Evolutionary conservation across 2,329 filamentous ascomycete genomes (phyloP).

Genomic region (Zasmidium cellare): DNA sequence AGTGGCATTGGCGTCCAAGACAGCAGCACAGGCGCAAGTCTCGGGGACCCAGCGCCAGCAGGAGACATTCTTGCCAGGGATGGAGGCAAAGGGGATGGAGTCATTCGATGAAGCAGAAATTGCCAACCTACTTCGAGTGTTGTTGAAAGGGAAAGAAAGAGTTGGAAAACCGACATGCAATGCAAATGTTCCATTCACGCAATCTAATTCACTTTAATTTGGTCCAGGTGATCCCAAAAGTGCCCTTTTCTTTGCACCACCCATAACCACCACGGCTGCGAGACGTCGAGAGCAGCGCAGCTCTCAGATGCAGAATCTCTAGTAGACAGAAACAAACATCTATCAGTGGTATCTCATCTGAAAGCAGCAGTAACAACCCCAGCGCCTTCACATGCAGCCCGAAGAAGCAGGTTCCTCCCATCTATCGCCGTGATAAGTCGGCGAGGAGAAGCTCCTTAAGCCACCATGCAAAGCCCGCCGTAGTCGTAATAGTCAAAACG

Average conservation of each 20-base stretch:
- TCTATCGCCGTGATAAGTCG: neutral
- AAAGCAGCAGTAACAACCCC: slow-evolving; percentile 5
- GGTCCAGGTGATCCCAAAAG: neutral
- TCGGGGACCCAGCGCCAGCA: neutral
- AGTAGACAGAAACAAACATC: slow-evolving; percentile 4
- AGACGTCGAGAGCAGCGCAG: neutral
- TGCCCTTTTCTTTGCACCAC: neutral
- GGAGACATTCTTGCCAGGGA: neutral
- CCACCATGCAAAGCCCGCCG: slow-evolving; percentile 9
- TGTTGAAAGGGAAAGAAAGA: neutral
- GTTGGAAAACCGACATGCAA: neutral
- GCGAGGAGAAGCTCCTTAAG: slow-evolving; percentile 7
- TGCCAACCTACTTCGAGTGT: too few relatives aligned
- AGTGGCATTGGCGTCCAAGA: neutral
- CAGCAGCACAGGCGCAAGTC: neutral
- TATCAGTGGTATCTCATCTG: slow-evolving; percentile 13
- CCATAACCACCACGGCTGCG: neutral
- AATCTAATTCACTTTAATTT: slow-evolving; percentile 2
- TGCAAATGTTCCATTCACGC: neutral
- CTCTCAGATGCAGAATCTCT: slow-evolving; percentile 10
- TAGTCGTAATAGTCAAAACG: neutral
- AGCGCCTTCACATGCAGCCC: slow-evolving; percentile 10
- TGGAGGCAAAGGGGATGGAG: slow-evolving; percentile 7
- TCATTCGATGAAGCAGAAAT: slow-evolving; percentile 1
- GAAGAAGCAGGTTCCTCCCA: slow-evolving; percentile 5